phyloP scores from a whole-genome alignment of 495 filamentous ascomycete genomes.

The Penicillium chermesinum region DNA sequence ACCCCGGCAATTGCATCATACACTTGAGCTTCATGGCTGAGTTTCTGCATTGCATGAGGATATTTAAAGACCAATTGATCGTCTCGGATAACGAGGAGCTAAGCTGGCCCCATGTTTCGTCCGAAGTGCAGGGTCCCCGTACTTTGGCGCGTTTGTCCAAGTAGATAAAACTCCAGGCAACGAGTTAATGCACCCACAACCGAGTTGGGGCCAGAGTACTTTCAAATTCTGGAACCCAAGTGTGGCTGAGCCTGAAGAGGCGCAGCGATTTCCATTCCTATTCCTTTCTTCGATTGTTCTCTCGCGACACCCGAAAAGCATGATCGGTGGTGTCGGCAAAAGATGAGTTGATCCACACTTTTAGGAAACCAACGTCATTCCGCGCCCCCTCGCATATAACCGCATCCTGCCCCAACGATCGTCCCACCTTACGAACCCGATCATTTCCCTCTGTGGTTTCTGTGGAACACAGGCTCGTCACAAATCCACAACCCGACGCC shows the following conservation, averaged over 20 bases:
- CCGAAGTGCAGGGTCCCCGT: no score
- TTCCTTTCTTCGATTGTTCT: no score
- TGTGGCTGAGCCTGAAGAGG: conserved; percentile 3
- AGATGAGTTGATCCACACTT: not conserved
- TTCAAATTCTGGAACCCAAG: not conserved
- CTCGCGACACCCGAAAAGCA: no score
- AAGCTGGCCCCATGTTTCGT: no score
- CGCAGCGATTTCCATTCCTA: no score
- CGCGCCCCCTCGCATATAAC: not conserved
- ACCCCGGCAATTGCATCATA: not conserved
- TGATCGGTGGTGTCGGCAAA: not conserved
- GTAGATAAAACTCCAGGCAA: not conserved
- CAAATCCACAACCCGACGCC: conserved; percentile 5
- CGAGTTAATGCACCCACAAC: not conserved
- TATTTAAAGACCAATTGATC: no score
- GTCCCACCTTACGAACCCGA: not conserved
- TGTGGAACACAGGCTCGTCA: no score
- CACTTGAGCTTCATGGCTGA: no score
- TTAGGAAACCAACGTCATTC: not conserved
- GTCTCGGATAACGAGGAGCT: no score
- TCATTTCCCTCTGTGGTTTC: not conserved
- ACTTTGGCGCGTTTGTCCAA: not conserved
- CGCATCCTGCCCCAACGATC: not conserved
- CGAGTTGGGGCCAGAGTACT: not conserved
- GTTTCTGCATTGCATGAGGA: no score